Conservation (phyloP, 352 stramenopile genomes). For the Globisporangium mamillatum region DNA sequence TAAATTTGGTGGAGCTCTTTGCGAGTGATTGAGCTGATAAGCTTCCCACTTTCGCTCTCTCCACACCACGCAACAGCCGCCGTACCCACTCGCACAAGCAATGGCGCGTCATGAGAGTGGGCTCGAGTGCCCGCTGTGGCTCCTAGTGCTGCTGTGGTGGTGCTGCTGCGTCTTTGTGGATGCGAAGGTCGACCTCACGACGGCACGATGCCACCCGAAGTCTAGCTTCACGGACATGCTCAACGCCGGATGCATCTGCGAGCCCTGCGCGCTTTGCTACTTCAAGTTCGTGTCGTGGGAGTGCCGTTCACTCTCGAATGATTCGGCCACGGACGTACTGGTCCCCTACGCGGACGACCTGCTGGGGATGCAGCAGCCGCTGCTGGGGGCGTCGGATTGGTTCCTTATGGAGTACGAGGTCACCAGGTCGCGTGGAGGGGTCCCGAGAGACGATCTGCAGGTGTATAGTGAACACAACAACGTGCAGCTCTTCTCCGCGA, state of each 20-base stretch:
- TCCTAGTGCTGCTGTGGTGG: background rate
- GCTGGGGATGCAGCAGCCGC: slow-evolving; percentile 22
- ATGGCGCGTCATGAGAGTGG: background rate
- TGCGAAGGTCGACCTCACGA: slow-evolving; percentile 10
- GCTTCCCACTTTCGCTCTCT: background rate
- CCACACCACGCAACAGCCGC: background rate
- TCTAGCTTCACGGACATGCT: slow-evolving; percentile 21
- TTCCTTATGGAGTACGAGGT: slow-evolving; percentile 32
- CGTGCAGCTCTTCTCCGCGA: slow-evolving; percentile 25
- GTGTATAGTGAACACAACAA: slow-evolving; percentile 22
- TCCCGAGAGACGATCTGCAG: slow-evolving; percentile 20
- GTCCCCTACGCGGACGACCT: slow-evolving; percentile 12
- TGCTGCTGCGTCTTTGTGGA: background rate
- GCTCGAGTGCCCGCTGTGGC: background rate
- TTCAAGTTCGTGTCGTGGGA: slow-evolving; percentile 23
- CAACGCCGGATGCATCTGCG: slow-evolving; percentile 28
- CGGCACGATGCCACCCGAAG: slow-evolving; percentile 13
- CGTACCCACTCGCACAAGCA: background rate
- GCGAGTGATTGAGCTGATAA: background rate
- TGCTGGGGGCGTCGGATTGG: slow-evolving; percentile 23
- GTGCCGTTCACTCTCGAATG: slow-evolving; percentile 12
- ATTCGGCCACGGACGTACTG: slow-evolving; percentile 2
- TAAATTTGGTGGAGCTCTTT: background rate
- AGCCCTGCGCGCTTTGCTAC: slow-evolving; percentile 27
- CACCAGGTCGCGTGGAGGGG: slow-evolving; percentile 22